These are phyloP conservation scores for Begonia loranthoides DNA, from an alignment of 306 rosid species.

Conservation along the genomic window DNA sequence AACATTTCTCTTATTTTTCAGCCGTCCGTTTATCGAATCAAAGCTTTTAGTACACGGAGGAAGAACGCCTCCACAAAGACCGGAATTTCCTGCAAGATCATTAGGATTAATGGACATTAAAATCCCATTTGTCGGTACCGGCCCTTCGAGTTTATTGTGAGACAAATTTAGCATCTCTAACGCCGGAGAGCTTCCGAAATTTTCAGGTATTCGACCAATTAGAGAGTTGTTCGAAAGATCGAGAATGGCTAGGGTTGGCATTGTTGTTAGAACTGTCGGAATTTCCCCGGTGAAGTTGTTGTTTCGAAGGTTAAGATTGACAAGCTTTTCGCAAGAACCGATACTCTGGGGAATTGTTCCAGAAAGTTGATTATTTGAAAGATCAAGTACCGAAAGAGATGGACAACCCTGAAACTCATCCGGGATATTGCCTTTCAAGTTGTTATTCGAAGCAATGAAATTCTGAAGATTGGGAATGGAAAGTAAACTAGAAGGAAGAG, in stretches of 20 bases:
- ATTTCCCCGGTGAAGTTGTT: constrained; percentile 58
- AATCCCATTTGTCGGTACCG: constrained; percentile 65
- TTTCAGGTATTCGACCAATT: constrained; percentile 52
- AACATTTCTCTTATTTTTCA: constrained; percentile 22
- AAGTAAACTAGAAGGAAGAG: constrained; percentile 51
- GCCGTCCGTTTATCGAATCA: constrained; percentile 8
- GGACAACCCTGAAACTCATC: constrained; percentile 56
- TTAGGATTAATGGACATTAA: constrained; percentile 45
- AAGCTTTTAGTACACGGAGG: constrained; percentile 50
- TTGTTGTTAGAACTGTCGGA: constrained; percentile 42
- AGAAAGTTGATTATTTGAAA: constrained; percentile 45
- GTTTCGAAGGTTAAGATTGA: constrained; percentile 47
- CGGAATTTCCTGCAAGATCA: constrained; percentile 54
- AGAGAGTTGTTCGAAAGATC: constrained; percentile 73
- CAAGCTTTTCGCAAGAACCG: constrained; percentile 65
- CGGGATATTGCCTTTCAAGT: constrained; percentile 45
- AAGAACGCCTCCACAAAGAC: constrained; percentile 73
- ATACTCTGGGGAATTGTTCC: constrained; percentile 64
- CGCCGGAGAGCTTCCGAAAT: constrained; percentile 62
- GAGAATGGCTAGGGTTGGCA: constrained; percentile 68
- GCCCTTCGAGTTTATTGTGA: constrained; percentile 73
- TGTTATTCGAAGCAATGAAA: constrained; percentile 67
- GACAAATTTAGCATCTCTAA: constrained; percentile 73
- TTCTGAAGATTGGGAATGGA: constrained; percentile 61
- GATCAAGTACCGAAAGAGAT: constrained; percentile 68